phyloP scores from a whole-genome alignment of 106 monocot genomes.

The Cymbidium sinense region DNA sequence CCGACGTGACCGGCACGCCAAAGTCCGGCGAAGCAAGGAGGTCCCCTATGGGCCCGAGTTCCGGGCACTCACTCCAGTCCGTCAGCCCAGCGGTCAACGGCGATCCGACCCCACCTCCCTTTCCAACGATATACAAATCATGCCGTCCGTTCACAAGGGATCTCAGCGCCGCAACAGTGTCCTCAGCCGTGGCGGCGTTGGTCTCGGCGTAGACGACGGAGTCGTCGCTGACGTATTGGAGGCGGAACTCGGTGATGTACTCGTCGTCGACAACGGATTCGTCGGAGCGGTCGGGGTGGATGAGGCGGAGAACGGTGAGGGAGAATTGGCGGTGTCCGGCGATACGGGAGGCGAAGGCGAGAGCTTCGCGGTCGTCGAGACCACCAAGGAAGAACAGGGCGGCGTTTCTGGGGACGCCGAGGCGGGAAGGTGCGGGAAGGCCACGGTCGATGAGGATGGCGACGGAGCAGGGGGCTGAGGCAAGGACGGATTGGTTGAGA shows the following conservation, averaged over 20 bases:
- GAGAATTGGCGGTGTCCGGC: slow-evolving; percentile 6
- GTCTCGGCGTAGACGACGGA: slow-evolving; percentile 25
- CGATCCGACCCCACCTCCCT: slow-evolving; percentile 9
- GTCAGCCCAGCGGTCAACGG: slow-evolving; percentile 29
- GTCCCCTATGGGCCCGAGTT: slow-evolving; percentile 56
- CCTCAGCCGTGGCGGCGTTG: slow-evolving; percentile 28
- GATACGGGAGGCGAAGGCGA: slow-evolving; percentile 13
- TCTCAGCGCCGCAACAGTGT: slow-evolving; percentile 30
- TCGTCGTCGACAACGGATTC: slow-evolving; percentile 20
- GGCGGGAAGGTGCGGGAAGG: slow-evolving; percentile 13
- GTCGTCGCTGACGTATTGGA: slow-evolving; percentile 11
- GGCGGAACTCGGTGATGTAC: slow-evolving; percentile 27
- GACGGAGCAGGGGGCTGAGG: slow-evolving; percentile 55
- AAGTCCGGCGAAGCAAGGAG: slow-evolving; percentile 47
- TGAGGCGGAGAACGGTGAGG: slow-evolving; percentile 9
- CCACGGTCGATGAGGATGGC: slow-evolving; percentile 61
- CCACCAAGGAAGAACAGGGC: slow-evolving; percentile 18
- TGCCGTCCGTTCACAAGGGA: slow-evolving; percentile 5
- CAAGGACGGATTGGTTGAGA: slow-evolving; percentile 48
- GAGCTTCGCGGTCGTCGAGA: slow-evolving; percentile 19
- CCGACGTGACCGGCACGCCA: slow-evolving; percentile 25
- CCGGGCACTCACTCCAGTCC: slow-evolving; percentile 56
- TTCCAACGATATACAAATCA: slow-evolving; percentile 39
- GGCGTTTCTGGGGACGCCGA: neutral
- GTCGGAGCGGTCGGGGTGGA: neutral